These are phyloP conservation scores for Spathaspora girioi DNA, from an alignment of 805 yeast genomes.

Conservation along the genomic window DNA sequence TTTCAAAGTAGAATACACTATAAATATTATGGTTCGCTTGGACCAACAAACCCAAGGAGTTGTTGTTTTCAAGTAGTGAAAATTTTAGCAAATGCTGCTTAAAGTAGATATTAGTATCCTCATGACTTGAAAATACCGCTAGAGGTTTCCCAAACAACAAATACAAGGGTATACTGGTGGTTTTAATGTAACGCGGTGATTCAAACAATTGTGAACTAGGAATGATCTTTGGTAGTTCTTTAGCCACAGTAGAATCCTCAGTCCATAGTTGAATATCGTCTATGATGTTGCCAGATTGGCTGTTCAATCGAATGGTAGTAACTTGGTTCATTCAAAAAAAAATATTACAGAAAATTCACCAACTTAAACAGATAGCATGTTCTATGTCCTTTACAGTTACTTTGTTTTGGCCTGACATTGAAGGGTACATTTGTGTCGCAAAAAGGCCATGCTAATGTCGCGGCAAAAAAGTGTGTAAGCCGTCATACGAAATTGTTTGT, in stretches of 20 bases:
- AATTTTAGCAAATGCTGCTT: constrained; percentile 11
- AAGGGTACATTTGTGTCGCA: neutral
- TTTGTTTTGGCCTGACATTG: neutral
- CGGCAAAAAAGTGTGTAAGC: neutral
- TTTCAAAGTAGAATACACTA: constrained; percentile 23
- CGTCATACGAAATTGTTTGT: neutral
- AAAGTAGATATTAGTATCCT: constrained; percentile 17
- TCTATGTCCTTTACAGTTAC: neutral
- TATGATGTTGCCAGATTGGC: constrained; percentile 1
- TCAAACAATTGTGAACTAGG: neutral
- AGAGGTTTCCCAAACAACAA: constrained; percentile 17
- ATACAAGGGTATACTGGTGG: constrained; percentile 20
- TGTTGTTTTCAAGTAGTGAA: constrained; percentile 4
- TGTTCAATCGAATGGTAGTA: neutral
- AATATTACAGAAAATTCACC: no score
- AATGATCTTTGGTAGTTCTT: neutral
- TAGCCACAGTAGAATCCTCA: neutral
- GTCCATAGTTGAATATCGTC: constrained; percentile 23
- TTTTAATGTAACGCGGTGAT: constrained; percentile 13
- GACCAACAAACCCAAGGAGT: constrained; percentile 17
- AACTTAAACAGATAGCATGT: neutral
- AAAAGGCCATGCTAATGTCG: neutral
- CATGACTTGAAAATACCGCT: constrained; percentile 18
- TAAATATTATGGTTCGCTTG: constrained; percentile 12
- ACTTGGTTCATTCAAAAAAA: neutral